Evolutionary conservation across 352 stramenopile genomes (phyloP).

Genomic region (Achlya hypogyna): DNA sequence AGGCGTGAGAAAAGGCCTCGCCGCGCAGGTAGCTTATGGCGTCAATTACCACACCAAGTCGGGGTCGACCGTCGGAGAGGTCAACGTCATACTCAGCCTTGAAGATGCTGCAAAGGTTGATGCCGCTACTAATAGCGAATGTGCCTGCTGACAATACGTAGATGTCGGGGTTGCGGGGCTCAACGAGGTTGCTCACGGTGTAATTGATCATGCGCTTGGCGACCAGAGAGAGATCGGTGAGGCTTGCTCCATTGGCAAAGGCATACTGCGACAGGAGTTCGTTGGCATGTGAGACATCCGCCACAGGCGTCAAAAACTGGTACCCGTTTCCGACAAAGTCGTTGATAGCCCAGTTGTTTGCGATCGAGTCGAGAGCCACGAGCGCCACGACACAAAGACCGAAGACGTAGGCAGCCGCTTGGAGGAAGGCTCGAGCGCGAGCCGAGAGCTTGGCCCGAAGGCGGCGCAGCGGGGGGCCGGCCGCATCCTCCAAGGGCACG

Average conservation of each 20-base stretch:
- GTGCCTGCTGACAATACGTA: conserved; percentile 3
- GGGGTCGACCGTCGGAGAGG: not conserved
- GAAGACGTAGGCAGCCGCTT: not conserved
- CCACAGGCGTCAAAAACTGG: conserved; percentile 3
- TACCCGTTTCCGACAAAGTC: conserved; percentile 15
- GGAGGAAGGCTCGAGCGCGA: no score
- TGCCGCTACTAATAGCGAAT: not conserved
- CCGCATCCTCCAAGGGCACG: no score
- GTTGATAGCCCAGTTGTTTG: conserved; percentile 15
- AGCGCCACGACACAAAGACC: not conserved
- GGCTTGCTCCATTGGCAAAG: conserved; percentile 1
- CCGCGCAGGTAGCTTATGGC: conserved; percentile 1
- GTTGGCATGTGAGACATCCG: not conserved
- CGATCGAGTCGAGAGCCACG: not conserved
- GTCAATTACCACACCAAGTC: not conserved
- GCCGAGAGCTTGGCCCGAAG: no score
- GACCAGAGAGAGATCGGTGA: conserved; percentile 9
- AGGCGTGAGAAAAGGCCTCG: not conserved
- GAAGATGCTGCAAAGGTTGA: conserved; percentile 8
- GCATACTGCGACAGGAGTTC: not conserved
- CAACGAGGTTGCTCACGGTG: not conserved
- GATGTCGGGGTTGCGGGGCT: not conserved
- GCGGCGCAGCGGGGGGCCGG: no score
- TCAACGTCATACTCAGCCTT: not conserved
- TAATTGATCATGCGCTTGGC: conserved; percentile 9